phyloP scores from a whole-genome alignment of 2,329 filamentous ascomycete species.

The Colletotrichum shisoi region DNA sequence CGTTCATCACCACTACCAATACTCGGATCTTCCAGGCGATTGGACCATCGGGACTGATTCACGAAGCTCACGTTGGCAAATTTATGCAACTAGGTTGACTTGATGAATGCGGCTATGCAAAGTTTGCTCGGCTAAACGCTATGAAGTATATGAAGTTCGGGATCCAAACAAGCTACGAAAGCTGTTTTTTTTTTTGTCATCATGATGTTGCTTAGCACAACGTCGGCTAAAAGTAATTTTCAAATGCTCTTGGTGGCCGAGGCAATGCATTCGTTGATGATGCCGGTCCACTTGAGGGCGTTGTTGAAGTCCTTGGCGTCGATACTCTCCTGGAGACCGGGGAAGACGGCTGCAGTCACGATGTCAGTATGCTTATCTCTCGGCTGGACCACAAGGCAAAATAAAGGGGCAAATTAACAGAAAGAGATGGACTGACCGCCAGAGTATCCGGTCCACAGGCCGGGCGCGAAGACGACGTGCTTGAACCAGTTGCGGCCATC shows the following conservation, averaged over 20 bases:
- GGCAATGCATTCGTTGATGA: slow-evolving; percentile 62
- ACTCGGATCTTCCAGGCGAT: background rate
- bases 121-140: background rate
- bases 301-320: slow-evolving; percentile 66
- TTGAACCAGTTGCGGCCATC: slow-evolving; percentile 90
- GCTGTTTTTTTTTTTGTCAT: background rate
- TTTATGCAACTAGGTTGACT: background rate
- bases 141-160: no score
- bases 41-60: no score
- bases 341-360: slow-evolving; percentile 62
- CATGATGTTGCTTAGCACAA: background rate
- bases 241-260: slow-evolving; percentile 53
- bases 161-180: background rate
- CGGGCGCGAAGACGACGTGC: slow-evolving; percentile 91
- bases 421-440: slow-evolving; percentile 63
- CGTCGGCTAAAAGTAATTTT: background rate
- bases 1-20: background rate
- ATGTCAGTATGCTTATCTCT: slow-evolving; percentile 31
- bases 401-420: background rate
- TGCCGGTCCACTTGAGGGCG: slow-evolving; percentile 66
- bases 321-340: slow-evolving; percentile 69
- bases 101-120: background rate
- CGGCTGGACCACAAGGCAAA: slow-evolving; percentile 23
- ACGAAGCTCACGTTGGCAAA: background rate
- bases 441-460: slow-evolving; percentile 88